Evolutionary conservation across 768 basidiomycete genomes (phyloP).

Genomic region (Lactarius trivialis): DNA sequence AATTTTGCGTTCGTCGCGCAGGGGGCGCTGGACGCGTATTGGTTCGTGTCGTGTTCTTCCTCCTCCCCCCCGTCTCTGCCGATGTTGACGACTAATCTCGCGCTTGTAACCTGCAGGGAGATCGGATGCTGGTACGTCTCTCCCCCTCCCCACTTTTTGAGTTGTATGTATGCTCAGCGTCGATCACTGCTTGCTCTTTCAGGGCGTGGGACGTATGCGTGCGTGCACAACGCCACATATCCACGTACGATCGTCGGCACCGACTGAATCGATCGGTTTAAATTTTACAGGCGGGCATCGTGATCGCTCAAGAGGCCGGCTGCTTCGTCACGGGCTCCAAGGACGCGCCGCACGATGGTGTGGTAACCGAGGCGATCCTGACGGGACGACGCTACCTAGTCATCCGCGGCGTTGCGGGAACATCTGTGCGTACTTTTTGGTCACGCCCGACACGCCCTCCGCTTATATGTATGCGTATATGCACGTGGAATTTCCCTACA

Average conservation of each 20-base stretch:
- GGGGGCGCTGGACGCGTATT: constrained; percentile 83
- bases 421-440: constrained; percentile 35
- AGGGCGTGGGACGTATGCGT: constrained; percentile 86
- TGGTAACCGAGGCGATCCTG: constrained; percentile 62
- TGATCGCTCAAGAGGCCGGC: constrained; percentile 89
- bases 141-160: not conserved
- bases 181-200: not conserved
- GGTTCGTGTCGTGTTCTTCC: constrained; percentile 41
- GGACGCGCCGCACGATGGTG: constrained; percentile 34
- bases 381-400: constrained; percentile 78
- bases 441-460: not conserved
- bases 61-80: not conserved
- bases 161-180: not conserved
- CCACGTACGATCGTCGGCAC: not conserved
- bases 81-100: not conserved
- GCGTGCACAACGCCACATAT: too few species aligned
- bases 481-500: constrained; percentile 16
- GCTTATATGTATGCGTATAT: not conserved
- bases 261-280: not conserved
- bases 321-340: constrained; percentile 70
- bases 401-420: constrained; percentile 60
- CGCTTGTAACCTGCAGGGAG: constrained; percentile 44
- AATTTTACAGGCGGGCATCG: constrained; percentile 60
- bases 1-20: constrained; percentile 83
- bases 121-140: constrained; percentile 61